Percentiles rank a stretch among this genome's conserved stretches.
phyloP scores from a whole-genome alignment of 176 grass and related monocot species.

The Eleusine indica region DNA sequence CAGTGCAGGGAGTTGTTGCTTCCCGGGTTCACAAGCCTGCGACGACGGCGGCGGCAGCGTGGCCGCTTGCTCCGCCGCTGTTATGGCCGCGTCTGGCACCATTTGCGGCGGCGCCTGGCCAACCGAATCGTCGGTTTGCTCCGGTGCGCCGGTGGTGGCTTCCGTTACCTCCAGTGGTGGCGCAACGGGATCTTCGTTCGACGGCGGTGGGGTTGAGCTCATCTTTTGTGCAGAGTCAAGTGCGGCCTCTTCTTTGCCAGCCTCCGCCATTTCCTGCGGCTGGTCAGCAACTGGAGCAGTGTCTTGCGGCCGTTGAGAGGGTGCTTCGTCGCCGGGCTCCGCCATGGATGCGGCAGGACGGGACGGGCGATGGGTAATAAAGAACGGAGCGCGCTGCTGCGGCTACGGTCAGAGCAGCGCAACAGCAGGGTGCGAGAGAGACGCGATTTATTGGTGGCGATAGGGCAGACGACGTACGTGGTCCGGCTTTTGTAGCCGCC shows the following conservation, averaged over 20 bases:
- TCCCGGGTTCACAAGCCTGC: not conserved
- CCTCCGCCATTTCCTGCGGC: too few relatives aligned
- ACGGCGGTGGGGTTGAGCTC: too few relatives aligned
- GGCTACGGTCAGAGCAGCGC: not conserved
- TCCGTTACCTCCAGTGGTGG: too few relatives aligned
- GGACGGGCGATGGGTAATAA: too few relatives aligned
- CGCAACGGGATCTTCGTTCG: too few relatives aligned
- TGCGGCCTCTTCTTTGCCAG: too few relatives aligned
- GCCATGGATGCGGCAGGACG: not conserved
- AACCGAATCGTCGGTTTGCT: not conserved
- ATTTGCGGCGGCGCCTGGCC: not conserved
- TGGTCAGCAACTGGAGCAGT: too few relatives aligned
- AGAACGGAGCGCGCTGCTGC: not conserved
- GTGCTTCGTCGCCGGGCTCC: not conserved
- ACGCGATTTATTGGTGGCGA: not conserved
- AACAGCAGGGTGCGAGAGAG: not conserved
- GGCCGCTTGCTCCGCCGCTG: not conserved
- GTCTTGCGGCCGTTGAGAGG: not conserved
- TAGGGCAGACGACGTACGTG: not conserved
- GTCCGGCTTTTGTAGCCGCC: not conserved
- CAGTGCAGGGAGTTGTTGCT: not conserved
- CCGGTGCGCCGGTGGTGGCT: not conserved
- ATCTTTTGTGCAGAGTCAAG: too few relatives aligned
- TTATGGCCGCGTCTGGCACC: too few relatives aligned
- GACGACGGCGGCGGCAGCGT: not conserved